These are phyloP conservation scores for Epichloe scottii DNA, from an alignment of 2,329 filamentous ascomycete species.

Conservation along the genomic window DNA sequence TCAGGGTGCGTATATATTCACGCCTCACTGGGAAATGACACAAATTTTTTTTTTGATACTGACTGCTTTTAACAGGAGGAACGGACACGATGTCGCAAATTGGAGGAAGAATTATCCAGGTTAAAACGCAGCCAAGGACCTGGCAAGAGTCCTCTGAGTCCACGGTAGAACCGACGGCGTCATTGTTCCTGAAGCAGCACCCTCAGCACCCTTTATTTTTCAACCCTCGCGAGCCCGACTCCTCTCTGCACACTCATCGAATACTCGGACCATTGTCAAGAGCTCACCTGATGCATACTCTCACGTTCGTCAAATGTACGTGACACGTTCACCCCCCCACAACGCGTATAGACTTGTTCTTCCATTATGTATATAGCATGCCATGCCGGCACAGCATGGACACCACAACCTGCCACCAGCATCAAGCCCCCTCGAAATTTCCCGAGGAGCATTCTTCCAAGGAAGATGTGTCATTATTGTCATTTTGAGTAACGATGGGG, in stretches of 20 bases:
- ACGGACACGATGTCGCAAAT: constrained; percentile 31
- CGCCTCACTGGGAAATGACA: too few relatives aligned
- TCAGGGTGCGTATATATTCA: constrained; percentile 28
- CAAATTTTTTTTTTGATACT: background rate
- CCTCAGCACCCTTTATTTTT: background rate
- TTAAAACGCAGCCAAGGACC: constrained; percentile 30
- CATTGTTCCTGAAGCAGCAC: background rate
- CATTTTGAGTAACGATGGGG: background rate
- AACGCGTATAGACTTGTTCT: background rate
- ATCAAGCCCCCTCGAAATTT: too few relatives aligned
- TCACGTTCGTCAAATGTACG: too few relatives aligned
- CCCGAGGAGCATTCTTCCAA: too few relatives aligned
- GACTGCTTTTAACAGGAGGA: constrained; percentile 29
- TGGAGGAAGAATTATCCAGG: constrained; percentile 37
- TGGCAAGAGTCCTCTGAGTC: constrained; percentile 31
- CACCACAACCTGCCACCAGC: background rate
- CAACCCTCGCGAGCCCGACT: too few relatives aligned
- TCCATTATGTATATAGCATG: background rate
- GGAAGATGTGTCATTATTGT: background rate
- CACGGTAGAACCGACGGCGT: constrained; percentile 13
- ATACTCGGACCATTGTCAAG: background rate
- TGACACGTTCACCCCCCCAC: background rate
- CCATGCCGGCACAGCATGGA: background rate
- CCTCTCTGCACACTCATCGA: background rate
- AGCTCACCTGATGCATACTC: background rate